These are phyloP conservation scores for Lachancea nothofagi DNA, from an alignment of 805 yeast species.

Conservation along the genomic window DNA sequence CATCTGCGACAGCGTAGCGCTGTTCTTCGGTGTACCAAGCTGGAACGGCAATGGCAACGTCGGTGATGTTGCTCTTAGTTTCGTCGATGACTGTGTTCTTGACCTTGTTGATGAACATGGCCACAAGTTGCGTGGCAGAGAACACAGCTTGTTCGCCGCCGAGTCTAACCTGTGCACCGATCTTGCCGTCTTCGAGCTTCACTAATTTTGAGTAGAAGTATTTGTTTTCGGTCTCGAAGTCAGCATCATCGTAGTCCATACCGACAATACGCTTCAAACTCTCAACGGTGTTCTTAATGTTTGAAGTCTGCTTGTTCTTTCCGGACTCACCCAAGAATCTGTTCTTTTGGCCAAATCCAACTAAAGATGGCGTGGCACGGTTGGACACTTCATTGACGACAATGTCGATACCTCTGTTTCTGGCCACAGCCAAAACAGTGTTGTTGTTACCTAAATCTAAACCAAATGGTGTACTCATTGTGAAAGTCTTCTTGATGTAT, in stretches of 20 bases:
- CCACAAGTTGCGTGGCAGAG: slow-evolving; percentile 84
- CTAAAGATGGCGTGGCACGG: slow-evolving; percentile 88
- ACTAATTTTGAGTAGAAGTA: slow-evolving; percentile 69
- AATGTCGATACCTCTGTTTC: slow-evolving; percentile 97
- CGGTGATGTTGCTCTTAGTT: slow-evolving; percentile 70
- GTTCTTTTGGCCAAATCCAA: slow-evolving; percentile 86
- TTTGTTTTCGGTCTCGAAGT: slow-evolving; percentile 65
- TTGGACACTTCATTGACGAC: slow-evolving; percentile 98
- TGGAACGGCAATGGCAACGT: slow-evolving; percentile 93
- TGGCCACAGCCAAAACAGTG: slow-evolving; percentile 93
- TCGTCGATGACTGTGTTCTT: slow-evolving; percentile 75
- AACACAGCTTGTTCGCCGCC: slow-evolving; percentile 73
- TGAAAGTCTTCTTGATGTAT: too few relatives aligned
- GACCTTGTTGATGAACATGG: slow-evolving; percentile 91
- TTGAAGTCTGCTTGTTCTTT: slow-evolving; percentile 93
- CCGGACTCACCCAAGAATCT: slow-evolving; percentile 94
- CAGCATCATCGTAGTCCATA: slow-evolving; percentile 67
- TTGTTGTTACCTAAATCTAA: slow-evolving; percentile 94
- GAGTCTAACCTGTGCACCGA: slow-evolving; percentile 82
- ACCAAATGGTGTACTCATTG: slow-evolving; percentile 92
- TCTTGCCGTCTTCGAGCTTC: slow-evolving; percentile 63
- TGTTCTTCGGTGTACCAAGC: slow-evolving; percentile 95
- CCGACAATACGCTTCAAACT: slow-evolving; percentile 92
- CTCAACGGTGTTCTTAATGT: slow-evolving; percentile 93
- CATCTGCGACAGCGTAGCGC: slow-evolving; percentile 94